Conservation (phyloP, 148 eudicot species). For the Heliamphora exappendiculata region DNA sequence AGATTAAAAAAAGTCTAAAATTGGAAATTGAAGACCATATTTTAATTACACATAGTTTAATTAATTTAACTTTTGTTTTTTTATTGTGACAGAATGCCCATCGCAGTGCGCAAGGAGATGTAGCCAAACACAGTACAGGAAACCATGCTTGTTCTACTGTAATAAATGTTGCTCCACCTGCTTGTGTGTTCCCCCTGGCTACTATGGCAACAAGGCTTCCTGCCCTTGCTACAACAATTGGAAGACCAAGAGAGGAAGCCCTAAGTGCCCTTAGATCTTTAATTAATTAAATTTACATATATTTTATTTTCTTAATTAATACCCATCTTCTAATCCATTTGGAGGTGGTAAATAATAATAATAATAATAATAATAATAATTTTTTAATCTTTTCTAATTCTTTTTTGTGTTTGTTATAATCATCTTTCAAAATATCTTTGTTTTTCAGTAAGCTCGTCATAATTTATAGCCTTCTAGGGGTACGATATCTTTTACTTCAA, state of each 20-base stretch:
- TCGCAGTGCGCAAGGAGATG: slow-evolving; percentile 18
- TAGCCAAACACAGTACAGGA: slow-evolving; percentile 25
- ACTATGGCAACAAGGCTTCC: slow-evolving; percentile 42
- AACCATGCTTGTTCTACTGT: slow-evolving; percentile 48
- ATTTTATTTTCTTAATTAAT: no score
- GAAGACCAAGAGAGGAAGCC: slow-evolving; percentile 56
- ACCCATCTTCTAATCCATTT: background rate
- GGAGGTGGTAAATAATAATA: no score
- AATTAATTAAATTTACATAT: no score
- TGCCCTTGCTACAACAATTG: slow-evolving; percentile 65
- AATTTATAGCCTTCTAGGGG: no score
- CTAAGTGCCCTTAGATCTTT: slow-evolving; percentile 56
- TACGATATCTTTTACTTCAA: no score
- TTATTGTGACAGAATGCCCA: slow-evolving; percentile 16
- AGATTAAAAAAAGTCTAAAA: background rate
- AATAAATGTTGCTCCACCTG: slow-evolving; percentile 49
- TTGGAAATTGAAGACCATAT: background rate
- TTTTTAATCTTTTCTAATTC: background rate
- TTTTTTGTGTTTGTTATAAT: background rate
- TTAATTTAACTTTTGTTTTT: background rate
- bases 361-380: no score
- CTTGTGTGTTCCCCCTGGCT: slow-evolving; percentile 47
- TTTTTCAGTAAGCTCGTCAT: background rate
- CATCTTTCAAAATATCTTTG: background rate
- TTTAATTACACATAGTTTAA: background rate